These are phyloP conservation scores for Nicotiana benthamiana DNA, from an alignment of 257 asterid species.

Conservation along the genomic window DNA sequence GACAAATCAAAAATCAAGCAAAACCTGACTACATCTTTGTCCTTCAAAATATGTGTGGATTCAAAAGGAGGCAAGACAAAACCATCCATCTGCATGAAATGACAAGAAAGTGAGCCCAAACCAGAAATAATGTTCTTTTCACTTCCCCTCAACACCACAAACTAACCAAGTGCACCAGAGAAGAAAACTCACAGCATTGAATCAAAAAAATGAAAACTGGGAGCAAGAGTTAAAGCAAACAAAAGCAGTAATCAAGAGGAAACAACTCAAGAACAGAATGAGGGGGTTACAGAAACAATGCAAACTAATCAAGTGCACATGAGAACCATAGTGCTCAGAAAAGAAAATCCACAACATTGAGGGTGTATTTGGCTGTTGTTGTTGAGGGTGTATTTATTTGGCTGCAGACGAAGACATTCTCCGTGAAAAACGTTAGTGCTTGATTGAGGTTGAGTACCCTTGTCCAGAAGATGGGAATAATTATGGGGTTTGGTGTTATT, in stretches of 20 bases:
- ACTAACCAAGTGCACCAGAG: neutral
- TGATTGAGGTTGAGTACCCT: neutral
- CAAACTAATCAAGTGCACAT: neutral
- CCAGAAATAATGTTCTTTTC: neutral
- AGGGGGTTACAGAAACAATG: neutral
- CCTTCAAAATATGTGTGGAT: constrained; percentile 57
- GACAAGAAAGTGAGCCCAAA: neutral
- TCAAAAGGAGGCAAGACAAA: constrained; percentile 75
- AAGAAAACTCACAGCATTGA: neutral
- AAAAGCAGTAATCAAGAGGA: neutral
- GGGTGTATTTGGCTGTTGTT: neutral
- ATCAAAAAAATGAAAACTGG: neutral
- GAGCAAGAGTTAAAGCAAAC: neutral
- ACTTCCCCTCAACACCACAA: neutral
- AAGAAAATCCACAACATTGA: neutral
- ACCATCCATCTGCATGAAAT: constrained; percentile 54
- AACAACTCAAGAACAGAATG: neutral
- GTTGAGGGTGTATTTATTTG: neutral
- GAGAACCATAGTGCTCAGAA: neutral
- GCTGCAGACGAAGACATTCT: neutral
- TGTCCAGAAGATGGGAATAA: neutral
- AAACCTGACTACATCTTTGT: constrained; percentile 68
- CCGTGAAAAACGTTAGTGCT: neutral
- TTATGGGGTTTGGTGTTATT: neutral
- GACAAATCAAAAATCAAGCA: neutral